Conservation (phyloP, 257 asterid genomes). For the Gardenia jasminoides region DNA sequence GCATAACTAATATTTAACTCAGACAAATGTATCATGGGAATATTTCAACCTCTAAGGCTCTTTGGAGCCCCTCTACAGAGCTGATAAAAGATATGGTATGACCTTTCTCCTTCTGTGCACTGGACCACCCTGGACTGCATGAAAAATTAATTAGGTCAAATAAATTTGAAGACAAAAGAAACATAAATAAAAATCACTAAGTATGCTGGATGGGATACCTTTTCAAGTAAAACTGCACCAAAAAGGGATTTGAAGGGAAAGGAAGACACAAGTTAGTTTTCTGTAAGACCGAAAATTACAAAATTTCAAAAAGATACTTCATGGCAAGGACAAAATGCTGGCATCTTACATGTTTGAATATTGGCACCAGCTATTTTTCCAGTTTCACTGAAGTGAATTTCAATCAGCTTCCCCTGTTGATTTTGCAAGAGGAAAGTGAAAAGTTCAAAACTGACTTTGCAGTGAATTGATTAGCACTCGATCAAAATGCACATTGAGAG, state of each 20-base stretch:
- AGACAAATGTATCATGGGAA: constrained; percentile 10
- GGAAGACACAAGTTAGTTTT: constrained; percentile 31
- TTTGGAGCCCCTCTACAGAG: constrained; percentile 98
- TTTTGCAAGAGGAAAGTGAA: not conserved
- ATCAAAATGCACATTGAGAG: not conserved
- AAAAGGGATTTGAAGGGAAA: constrained; percentile 27
- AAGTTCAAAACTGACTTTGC: not conserved
- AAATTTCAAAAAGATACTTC: not conserved
- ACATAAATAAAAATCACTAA: constrained; percentile 17
- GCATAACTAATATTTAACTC: not conserved
- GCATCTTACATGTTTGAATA: constrained; percentile 88
- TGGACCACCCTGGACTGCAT: constrained; percentile 95
- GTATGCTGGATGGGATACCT: constrained; percentile 53
- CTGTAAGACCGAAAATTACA: constrained; percentile 17
- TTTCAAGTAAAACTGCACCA: constrained; percentile 85
- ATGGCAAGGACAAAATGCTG: constrained; percentile 22
- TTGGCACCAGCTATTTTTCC: constrained; percentile 98
- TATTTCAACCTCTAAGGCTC: constrained; percentile 62
- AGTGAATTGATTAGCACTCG: not conserved
- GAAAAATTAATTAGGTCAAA: constrained; percentile 27
- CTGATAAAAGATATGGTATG: constrained; percentile 98
- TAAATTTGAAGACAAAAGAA: constrained; percentile 19
- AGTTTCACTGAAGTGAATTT: constrained; percentile 97
- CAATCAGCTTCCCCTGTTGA: constrained; percentile 93
- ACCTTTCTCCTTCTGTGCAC: constrained; percentile 90